These are phyloP conservation scores for Protomyces gravidus DNA, from an alignment of 1,139 yeast genomes.

Conservation along the genomic window DNA sequence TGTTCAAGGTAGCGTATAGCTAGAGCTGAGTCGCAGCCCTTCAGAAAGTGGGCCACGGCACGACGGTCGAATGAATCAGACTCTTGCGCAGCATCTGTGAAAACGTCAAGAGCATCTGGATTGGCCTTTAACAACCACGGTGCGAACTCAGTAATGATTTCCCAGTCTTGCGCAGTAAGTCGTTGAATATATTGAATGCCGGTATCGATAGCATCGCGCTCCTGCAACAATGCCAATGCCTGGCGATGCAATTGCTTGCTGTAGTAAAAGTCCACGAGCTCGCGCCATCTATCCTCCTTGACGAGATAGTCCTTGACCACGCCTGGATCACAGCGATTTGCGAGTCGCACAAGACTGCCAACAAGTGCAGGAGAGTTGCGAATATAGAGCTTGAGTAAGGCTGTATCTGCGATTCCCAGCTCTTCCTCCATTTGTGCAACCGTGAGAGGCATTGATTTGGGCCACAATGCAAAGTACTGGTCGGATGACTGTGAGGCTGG, in stretches of 20 bases:
- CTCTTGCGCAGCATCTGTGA: slow-evolving; percentile 63
- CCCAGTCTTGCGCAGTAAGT: slow-evolving; percentile 51
- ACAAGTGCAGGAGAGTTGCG: slow-evolving; percentile 64
- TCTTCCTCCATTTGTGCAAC: slow-evolving; percentile 40
- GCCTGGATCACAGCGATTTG: slow-evolving; percentile 65
- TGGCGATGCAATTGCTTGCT: slow-evolving; percentile 60
- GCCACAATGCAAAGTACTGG: slow-evolving; percentile 10
- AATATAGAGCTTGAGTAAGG: slow-evolving; percentile 70
- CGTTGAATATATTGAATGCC: slow-evolving; percentile 64
- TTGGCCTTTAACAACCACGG: slow-evolving; percentile 42
- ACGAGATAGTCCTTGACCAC: slow-evolving; percentile 57
- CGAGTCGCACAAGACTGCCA: slow-evolving; percentile 74
- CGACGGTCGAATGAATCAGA: slow-evolving; percentile 56
- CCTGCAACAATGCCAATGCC: slow-evolving; percentile 58
- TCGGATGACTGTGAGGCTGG: slow-evolving; percentile 7
- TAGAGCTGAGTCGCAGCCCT: slow-evolving; percentile 39
- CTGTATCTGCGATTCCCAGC: slow-evolving; percentile 65
- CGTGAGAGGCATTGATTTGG: slow-evolving; percentile 32
- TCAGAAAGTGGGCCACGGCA: slow-evolving; percentile 52
- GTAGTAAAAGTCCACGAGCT: slow-evolving; percentile 73
- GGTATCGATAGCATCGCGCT: slow-evolving; percentile 33
- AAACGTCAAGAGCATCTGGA: slow-evolving; percentile 49
- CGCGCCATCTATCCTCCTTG: slow-evolving; percentile 55
- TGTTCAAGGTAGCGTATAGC: slow-evolving; percentile 61
- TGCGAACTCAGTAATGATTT: slow-evolving; percentile 57